Percentiles rank a stretch among this genome's conserved stretches.
Evolutionary conservation across 208 protist species (phyloP).

Genomic region (Acanthamoeba royreba): DNA sequence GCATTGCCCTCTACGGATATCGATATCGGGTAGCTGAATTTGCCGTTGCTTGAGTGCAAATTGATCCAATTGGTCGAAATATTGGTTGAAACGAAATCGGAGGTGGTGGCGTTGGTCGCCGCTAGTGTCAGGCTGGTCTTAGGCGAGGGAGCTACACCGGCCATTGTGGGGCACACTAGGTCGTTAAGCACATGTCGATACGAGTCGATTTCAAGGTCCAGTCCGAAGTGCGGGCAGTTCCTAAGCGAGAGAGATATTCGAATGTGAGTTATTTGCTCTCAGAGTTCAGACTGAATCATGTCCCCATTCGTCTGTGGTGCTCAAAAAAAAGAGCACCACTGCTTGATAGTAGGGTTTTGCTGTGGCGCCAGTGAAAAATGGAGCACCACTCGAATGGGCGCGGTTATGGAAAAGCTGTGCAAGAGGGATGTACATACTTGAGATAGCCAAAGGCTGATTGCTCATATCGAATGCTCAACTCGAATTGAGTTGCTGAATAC

Average conservation of each 20-base stretch:
- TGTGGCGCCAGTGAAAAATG: too few relatives aligned
- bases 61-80: not conserved
- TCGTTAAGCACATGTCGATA: not conserved
- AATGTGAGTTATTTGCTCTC: not conserved
- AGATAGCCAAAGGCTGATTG: not conserved
- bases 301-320: not conserved
- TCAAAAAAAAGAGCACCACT: not conserved
- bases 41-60: not conserved
- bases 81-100: conserved; percentile 30
- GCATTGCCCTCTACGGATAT: not conserved
- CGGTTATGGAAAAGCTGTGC: too few relatives aligned
- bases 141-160: not conserved
- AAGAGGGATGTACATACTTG: not conserved
- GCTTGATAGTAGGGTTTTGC: not conserved
- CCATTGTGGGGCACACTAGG: not conserved
- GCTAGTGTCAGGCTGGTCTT: not conserved
- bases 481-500: not conserved
- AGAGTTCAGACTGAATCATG: too few relatives aligned
- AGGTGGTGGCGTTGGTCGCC: not conserved
- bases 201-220: not conserved
- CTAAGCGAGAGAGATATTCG: not conserved
- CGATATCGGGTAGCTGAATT: not conserved
- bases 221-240: not conserved
- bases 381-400: not conserved
- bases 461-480: not conserved